A percentile compares a stretch with the other conserved stretches of the same genome.
These are phyloP conservation scores for Penicillium cosmopolitanum DNA, from an alignment of 495 filamentous ascomycete genomes.

Conservation along the genomic window DNA sequence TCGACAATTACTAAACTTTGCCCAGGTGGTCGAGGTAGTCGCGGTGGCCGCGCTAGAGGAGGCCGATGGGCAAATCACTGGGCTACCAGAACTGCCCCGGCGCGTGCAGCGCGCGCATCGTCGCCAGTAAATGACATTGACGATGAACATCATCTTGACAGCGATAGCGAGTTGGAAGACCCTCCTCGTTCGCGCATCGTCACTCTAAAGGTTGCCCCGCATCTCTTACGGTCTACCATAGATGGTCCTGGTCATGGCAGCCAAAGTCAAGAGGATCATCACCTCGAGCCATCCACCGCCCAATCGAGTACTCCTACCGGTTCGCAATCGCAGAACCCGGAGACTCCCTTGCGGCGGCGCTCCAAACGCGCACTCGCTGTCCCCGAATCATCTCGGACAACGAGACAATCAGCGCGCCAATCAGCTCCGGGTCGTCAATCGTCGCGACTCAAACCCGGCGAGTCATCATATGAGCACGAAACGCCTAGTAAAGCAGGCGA, in stretches of 20 bases:
- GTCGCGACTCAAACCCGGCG: slow-evolving; percentile 33
- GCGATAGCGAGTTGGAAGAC: background rate
- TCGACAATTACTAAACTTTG: too few species aligned
- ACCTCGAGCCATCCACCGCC: slow-evolving; percentile 8
- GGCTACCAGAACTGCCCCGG: slow-evolving; percentile 14
- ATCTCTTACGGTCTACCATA: background rate
- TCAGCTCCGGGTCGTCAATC: slow-evolving; percentile 41
- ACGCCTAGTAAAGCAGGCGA: slow-evolving; percentile 24
- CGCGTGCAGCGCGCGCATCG: slow-evolving; percentile 3
- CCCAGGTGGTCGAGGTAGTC: slow-evolving; percentile 5
- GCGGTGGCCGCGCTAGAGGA: slow-evolving; percentile 23
- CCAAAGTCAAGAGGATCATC: background rate
- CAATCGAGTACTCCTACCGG: slow-evolving; percentile 17
- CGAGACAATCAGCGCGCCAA: slow-evolving; percentile 40
- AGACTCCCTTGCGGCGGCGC: slow-evolving; percentile 25
- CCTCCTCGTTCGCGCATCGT: slow-evolving; percentile 24
- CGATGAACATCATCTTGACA: slow-evolving; percentile 1
- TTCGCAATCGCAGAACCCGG: slow-evolving; percentile 20
- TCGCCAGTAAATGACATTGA: background rate
- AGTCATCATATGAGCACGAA: slow-evolving; percentile 21
- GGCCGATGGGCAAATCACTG: slow-evolving; percentile 27
- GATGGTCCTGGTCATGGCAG: background rate
- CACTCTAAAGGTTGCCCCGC: slow-evolving; percentile 21
- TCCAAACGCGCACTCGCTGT: slow-evolving; percentile 28
- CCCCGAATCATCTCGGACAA: slow-evolving; percentile 45